phyloP scores from a whole-genome alignment of 148 eudicot species.

The Camellia sinensis region DNA sequence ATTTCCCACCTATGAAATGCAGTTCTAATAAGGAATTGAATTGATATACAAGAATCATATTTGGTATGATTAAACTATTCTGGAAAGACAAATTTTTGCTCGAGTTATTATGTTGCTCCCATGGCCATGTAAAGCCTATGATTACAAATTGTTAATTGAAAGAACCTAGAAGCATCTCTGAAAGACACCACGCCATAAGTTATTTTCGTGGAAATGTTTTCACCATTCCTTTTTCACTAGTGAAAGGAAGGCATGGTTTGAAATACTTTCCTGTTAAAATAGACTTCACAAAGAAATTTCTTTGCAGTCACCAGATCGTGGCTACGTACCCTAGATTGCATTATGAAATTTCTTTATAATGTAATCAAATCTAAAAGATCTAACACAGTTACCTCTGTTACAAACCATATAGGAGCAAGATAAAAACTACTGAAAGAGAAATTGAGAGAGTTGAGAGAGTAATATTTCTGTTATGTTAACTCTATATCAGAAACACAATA shows the following conservation, averaged over 20 bases:
- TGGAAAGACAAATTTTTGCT: not conserved
- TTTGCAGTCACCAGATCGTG: not conserved
- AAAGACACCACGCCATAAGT: too few species aligned
- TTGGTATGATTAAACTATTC: not conserved
- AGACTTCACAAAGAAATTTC: not conserved
- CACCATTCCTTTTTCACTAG: too few species aligned
- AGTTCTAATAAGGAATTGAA: not conserved
- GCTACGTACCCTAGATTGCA: constrained; percentile 8
- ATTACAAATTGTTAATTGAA: not conserved
- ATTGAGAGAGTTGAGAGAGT: too few species aligned
- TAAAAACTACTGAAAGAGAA: too few species aligned
- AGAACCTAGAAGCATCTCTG: too few species aligned
- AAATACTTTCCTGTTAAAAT: not conserved
- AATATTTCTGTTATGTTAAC: too few species aligned
- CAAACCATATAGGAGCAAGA: constrained; percentile 46
- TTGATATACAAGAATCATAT: not conserved
- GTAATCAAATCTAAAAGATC: not conserved
- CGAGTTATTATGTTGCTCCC: not conserved
- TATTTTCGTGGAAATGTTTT: too few species aligned
- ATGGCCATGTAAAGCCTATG: not conserved
- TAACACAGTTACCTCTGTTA: constrained; percentile 29
- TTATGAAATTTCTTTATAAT: not conserved
- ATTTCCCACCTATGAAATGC: not conserved
- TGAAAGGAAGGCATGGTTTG: too few species aligned
- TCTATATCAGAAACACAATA: too few species aligned